These are phyloP conservation scores for Cercophora scortea DNA, from an alignment of 495 filamentous ascomycete species.

Conservation along the genomic window DNA sequence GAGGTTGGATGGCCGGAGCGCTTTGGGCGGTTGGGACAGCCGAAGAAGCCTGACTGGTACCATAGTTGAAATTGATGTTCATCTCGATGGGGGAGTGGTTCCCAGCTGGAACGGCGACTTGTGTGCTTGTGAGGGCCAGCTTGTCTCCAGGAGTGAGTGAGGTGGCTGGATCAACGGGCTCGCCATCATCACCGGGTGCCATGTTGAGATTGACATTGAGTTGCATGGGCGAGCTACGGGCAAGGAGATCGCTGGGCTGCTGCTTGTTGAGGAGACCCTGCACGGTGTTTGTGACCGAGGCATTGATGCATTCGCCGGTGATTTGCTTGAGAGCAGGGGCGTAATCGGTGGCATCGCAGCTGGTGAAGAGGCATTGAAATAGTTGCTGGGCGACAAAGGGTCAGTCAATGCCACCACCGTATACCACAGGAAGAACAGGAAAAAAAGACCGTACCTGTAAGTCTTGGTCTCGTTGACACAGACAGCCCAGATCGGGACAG, in stretches of 20 bases:
- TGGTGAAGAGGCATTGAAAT: slow-evolving; percentile 16
- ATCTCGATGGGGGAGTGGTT: slow-evolving; percentile 10
- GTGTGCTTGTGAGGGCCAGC: not conserved
- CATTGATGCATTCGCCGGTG: slow-evolving; percentile 28
- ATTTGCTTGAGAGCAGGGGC: slow-evolving; percentile 9
- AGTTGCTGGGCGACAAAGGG: slow-evolving; percentile 6
- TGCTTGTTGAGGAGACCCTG: slow-evolving; percentile 26
- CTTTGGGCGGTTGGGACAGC: slow-evolving; percentile 2
- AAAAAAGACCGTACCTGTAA: slow-evolving; percentile 9
- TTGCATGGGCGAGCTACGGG: slow-evolving; percentile 4
- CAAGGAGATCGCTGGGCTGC: slow-evolving; percentile 25
- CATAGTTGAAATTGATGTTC: slow-evolving; percentile 18
- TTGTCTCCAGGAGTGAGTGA: slow-evolving; percentile 1
- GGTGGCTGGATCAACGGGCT: not conserved
- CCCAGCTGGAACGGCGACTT: not conserved
- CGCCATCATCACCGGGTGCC: slow-evolving; percentile 2
- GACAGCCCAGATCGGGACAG: slow-evolving; percentile 2
- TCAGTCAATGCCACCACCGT: not conserved
- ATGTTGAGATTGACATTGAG: slow-evolving; percentile 8
- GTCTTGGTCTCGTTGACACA: slow-evolving; percentile 9
- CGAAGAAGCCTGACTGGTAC: not conserved
- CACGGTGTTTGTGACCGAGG: slow-evolving; percentile 14
- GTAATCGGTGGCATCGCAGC: slow-evolving; percentile 17
- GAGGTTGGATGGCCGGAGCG: not conserved
- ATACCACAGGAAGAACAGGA: not conserved